Percentiles rank a stretch among this genome's conserved stretches.
phyloP scores from a whole-genome alignment of 306 rosid species.

The Lupinus albus region DNA sequence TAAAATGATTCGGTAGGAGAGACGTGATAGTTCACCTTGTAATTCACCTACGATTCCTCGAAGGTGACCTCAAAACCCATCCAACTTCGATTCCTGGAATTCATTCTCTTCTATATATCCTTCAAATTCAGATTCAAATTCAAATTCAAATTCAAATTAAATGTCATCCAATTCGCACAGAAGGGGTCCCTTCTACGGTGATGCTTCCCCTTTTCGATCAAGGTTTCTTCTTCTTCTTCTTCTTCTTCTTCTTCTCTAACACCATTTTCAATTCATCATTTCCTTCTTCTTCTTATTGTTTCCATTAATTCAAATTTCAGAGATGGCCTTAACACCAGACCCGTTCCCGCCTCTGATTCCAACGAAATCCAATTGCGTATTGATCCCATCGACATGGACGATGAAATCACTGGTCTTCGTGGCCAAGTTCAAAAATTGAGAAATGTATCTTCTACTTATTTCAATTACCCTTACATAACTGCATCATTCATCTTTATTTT shows the following conservation, averaged over 20 bases:
- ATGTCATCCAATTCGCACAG: slow-evolving; percentile 66
- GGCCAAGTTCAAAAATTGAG: slow-evolving; percentile 79
- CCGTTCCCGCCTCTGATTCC: slow-evolving; percentile 63
- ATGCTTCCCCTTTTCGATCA: slow-evolving; percentile 67
- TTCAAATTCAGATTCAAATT: slow-evolving; percentile 1
- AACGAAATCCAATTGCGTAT: slow-evolving; percentile 88
- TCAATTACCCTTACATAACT: too few species aligned
- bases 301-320: slow-evolving; percentile 43
- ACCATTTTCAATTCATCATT: neutral
- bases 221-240: slow-evolving; percentile 45
- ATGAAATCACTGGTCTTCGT: slow-evolving; percentile 81
- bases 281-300: neutral
- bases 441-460: slow-evolving; percentile 56
- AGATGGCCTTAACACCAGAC: slow-evolving; percentile 82
- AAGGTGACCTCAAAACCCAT: too few species aligned
- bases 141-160: neutral
- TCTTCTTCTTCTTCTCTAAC: neutral
- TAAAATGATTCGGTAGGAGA: too few species aligned
- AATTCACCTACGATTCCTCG: too few species aligned
- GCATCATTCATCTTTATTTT: too few species aligned
- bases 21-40: too few species aligned
- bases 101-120: neutral
- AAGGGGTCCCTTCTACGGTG: slow-evolving; percentile 53
- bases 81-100: neutral
- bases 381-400: slow-evolving; percentile 81